Evolutionary conservation across 306 rosid genomes (phyloP).

Genomic region (Hippophae gyantsensis): DNA sequence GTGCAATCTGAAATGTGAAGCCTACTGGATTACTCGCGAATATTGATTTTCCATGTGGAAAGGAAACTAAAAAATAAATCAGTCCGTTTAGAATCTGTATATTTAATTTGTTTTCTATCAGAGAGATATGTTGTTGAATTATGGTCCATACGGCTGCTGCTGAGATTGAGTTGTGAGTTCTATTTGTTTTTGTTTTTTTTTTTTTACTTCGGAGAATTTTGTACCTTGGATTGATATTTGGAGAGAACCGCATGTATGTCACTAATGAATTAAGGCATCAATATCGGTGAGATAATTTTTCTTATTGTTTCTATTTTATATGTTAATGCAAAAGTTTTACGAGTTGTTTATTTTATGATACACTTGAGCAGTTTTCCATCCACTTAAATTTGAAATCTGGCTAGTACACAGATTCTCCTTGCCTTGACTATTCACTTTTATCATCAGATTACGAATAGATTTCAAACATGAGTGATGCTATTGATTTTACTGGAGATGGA

Average conservation of each 20-base stretch:
- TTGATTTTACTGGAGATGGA: constrained; percentile 89
- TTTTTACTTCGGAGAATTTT: too few relatives aligned
- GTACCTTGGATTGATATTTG: too few relatives aligned
- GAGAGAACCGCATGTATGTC: too few relatives aligned
- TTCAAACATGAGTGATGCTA: constrained; percentile 58
- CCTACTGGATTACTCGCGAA: background rate
- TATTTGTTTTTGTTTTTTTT: background rate
- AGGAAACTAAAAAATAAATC: too few relatives aligned
- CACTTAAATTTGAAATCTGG: background rate
- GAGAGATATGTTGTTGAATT: too few relatives aligned
- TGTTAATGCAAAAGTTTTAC: too few relatives aligned
- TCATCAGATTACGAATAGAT: constrained; percentile 23
- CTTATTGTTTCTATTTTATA: too few relatives aligned
- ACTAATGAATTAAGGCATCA: too few relatives aligned
- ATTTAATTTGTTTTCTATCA: background rate
- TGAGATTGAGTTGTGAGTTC: background rate
- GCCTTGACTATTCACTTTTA: background rate
- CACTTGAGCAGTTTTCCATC: background rate
- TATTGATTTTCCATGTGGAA: background rate
- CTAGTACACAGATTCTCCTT: background rate
- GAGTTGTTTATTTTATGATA: background rate
- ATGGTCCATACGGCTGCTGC: too few relatives aligned
- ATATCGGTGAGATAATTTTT: too few relatives aligned
- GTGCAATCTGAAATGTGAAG: background rate
- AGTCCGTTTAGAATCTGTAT: background rate